Conservation (phyloP, 139 green algal genomes). For the Chlamydomonas sp. region DNA sequence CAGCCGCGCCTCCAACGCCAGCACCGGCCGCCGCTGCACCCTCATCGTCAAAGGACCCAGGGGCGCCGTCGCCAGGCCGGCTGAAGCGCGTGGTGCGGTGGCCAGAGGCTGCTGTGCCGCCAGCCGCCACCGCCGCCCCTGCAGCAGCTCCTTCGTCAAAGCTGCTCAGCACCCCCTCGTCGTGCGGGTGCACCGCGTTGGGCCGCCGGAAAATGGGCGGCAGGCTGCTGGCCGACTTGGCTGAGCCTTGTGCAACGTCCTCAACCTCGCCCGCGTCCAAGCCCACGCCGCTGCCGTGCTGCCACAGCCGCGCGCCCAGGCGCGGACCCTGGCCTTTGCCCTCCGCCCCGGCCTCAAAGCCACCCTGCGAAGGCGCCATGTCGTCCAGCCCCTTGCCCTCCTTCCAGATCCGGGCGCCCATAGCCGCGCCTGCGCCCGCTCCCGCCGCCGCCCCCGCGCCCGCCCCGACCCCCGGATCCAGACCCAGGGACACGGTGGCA, state of each 20-base stretch:
- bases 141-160: neutral
- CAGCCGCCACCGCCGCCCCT: neutral
- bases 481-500: no score
- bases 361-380: neutral
- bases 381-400: neutral
- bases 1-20: neutral
- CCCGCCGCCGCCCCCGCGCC: no score
- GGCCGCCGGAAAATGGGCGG: neutral
- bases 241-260: neutral
- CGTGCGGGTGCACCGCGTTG: neutral
- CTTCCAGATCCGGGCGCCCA: neutral
- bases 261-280: neutral
- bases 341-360: neutral
- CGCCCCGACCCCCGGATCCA: no score
- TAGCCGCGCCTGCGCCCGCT: neutral
- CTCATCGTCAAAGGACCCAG: neutral
- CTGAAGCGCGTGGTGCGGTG: neutral
- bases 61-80: neutral
- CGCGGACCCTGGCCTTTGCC: neutral
- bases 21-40: neutral
- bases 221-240: neutral
- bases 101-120: neutral
- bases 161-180: no score
- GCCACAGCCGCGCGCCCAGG: neutral
- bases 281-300: neutral